phyloP scores from a whole-genome alignment of 2,329 filamentous ascomycete genomes.

The Ophiostoma populinum region DNA sequence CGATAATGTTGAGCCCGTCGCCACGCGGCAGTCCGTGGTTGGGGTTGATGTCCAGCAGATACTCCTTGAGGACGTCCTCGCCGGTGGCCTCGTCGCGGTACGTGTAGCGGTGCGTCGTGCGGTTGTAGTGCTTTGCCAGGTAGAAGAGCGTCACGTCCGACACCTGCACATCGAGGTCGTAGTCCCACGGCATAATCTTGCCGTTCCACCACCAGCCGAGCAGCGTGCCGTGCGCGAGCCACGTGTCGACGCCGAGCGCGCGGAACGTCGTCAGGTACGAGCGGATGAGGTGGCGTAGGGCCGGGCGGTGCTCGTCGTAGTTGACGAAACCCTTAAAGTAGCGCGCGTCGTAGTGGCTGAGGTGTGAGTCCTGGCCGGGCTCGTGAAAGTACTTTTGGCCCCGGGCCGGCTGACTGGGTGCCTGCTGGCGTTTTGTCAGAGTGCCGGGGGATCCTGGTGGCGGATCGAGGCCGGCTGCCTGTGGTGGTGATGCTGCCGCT shows the following conservation, averaged over 20 bases:
- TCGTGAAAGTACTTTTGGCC: slow-evolving; percentile 47
- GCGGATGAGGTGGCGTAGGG: slow-evolving; percentile 51
- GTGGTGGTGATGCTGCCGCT: neutral
- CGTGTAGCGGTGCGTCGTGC: slow-evolving; percentile 43
- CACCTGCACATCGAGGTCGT: slow-evolving; percentile 70
- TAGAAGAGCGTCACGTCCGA: slow-evolving; percentile 46
- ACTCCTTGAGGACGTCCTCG: slow-evolving; percentile 28
- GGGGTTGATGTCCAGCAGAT: slow-evolving; percentile 64
- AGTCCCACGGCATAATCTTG: slow-evolving; percentile 66
- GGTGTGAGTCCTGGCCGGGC: slow-evolving; percentile 38
- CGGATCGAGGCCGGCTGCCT: neutral
- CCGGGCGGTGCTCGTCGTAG: slow-evolving; percentile 48
- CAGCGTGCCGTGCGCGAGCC: slow-evolving; percentile 72
- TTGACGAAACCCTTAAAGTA: slow-evolving; percentile 47
- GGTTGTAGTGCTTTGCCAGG: slow-evolving; percentile 50
- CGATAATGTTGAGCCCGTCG: slow-evolving; percentile 62
- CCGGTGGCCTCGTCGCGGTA: slow-evolving; percentile 25
- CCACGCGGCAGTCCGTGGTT: slow-evolving; percentile 44
- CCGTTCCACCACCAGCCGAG: slow-evolving; percentile 84
- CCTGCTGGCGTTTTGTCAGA: neutral
- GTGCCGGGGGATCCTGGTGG: slow-evolving; percentile 2
- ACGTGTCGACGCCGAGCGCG: slow-evolving; percentile 54
- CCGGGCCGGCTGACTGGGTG: neutral
- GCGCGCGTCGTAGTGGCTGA: slow-evolving; percentile 58
- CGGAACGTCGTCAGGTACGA: slow-evolving; percentile 55